These are phyloP conservation scores for Daldinia bambusicola DNA, from an alignment of 495 filamentous ascomycete genomes.

Conservation along the genomic window DNA sequence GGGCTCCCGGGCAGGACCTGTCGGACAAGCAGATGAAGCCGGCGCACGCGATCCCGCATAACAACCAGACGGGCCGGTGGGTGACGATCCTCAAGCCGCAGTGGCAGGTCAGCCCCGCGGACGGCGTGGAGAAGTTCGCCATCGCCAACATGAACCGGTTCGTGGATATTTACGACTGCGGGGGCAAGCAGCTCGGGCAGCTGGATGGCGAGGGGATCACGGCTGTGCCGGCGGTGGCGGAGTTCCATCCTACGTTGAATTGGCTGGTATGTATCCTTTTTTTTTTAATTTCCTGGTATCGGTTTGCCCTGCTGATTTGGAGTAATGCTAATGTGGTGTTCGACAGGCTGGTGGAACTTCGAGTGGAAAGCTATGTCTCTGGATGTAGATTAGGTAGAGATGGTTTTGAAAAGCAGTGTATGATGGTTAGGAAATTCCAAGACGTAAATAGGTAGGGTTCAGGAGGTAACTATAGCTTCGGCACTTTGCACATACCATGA, in stretches of 20 bases:
- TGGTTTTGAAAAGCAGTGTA: neutral
- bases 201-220: conserved; percentile 88
- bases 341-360: conserved; percentile 76
- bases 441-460: neutral
- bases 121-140: conserved; percentile 83
- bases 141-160: conserved; percentile 99
- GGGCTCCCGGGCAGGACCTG: conserved; percentile 70
- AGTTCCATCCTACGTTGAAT: conserved; percentile 86
- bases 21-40: conserved; percentile 73
- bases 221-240: conserved; percentile 91
- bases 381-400: conserved; percentile 70
- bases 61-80: conserved; percentile 92
- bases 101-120: conserved; percentile 84
- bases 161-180: conserved; percentile 83
- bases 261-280: conserved; percentile 71
- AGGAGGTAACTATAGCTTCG: neutral
- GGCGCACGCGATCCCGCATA: conserved; percentile 76
- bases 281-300: neutral
- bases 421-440: neutral
- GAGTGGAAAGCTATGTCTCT: conserved; percentile 91
- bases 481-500: conserved; percentile 9
- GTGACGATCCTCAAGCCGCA: conserved; percentile 85
- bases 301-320: neutral
- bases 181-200: conserved; percentile 90
- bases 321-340: conserved; percentile 11